A percentile compares a stretch with the other conserved stretches of the same genome.
Evolutionary conservation across 768 basidiomycete species (phyloP).

Genomic region (Coprinopsis marcescibilis): DNA sequence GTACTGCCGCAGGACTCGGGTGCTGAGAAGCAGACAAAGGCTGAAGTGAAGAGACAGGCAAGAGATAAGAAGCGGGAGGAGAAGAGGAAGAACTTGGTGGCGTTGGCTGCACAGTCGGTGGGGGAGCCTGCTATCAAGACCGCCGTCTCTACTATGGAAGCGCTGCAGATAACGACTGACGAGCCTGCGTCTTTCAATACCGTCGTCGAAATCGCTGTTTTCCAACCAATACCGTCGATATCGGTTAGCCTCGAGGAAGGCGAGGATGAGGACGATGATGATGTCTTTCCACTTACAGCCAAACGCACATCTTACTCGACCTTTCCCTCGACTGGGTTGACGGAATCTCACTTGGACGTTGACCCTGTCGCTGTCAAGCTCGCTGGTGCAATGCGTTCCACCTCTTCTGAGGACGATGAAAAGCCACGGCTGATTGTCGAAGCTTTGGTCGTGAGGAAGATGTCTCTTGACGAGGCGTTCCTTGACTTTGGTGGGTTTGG

Average conservation of each 20-base stretch:
- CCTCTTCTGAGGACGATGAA: slow-evolving; percentile 7
- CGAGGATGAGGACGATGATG: slow-evolving; percentile 18
- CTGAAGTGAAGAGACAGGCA: slow-evolving; percentile 34
- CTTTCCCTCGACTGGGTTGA: slow-evolving; percentile 19
- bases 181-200: slow-evolving; percentile 15
- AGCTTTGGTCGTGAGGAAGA: slow-evolving; percentile 71
- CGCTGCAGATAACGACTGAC: neutral
- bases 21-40: slow-evolving; percentile 22
- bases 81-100: slow-evolving; percentile 31
- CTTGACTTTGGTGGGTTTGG: slow-evolving; percentile 68
- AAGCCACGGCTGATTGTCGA: slow-evolving; percentile 71
- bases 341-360: slow-evolving; percentile 24
- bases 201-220: slow-evolving; percentile 10
- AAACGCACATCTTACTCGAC: slow-evolving; percentile 18
- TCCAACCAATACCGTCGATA: slow-evolving; percentile 4
- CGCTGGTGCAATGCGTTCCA: slow-evolving; percentile 15
- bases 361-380: slow-evolving; percentile 20
- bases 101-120: slow-evolving; percentile 20
- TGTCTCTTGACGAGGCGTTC: slow-evolving; percentile 71
- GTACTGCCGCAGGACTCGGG: slow-evolving; percentile 10
- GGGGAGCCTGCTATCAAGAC: slow-evolving; percentile 4
- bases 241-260: neutral
- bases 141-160: neutral
- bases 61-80: slow-evolving; percentile 51
- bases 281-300: slow-evolving; percentile 27